Evolutionary conservation across 306 rosid genomes (phyloP), one percentile per base, ranked within the genome.

Genomic region (Malus fusca): DNA sequence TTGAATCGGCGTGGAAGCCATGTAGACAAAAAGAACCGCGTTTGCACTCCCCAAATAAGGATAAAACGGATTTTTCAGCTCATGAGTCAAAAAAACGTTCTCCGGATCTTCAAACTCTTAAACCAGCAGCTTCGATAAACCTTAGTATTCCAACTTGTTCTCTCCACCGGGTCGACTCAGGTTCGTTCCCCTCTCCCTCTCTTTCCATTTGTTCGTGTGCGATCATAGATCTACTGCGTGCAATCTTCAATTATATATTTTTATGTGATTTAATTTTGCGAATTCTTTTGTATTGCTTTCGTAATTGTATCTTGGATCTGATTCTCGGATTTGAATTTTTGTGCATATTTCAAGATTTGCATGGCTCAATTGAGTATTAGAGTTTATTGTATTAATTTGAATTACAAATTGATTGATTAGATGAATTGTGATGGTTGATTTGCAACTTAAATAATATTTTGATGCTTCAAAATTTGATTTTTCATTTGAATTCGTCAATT

Each of bases 131-230:
- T 26, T 8, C 73, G 19, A 66, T 5, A 10, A 21, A 31, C 33
- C 35, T n/a, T 72, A 23, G 51, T 59, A 8, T 11, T 13, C 21
- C 74, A 25, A 65, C 52, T 48, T 53, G 37, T 31, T 5, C 14
- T 46, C 66, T 58, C 8, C 58, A 12, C 65, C 56, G 58, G 59
- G 52, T 81, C 76, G 53, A 72, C 72, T 62, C 79, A 74, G 80
- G 86, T 69, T 35, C 66, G 86, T 71, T 75, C 26, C 28, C 66
- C 14, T 17, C 53, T 11, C 5, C 23, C n/a, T 35, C 30, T 26
- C 15, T 10, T 4, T 55, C n/a, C 2, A 30, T n/a, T 61, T 48
- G 5, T 40, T 59, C 37, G 65, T 4, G 35, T 52, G 33, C 52
- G 52, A 4, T 46, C 52, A 1, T 68, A 13, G 82, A 79, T 81